phyloP scores from a whole-genome alignment of 2,329 filamentous ascomycete genomes.

The Pezicula carpinea region DNA sequence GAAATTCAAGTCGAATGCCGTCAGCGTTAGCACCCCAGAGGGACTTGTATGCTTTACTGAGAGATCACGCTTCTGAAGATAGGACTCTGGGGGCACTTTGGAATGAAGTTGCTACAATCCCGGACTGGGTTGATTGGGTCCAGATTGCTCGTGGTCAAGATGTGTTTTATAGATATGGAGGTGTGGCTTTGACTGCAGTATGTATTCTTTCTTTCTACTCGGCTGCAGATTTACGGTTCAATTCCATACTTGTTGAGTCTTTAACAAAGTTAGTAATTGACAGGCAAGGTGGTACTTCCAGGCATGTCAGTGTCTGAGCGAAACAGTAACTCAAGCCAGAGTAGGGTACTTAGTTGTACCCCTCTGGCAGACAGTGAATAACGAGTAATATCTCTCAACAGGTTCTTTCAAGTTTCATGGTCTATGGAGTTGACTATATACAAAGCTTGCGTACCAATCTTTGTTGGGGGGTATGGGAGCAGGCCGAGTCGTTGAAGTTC shows the following conservation, averaged over 20 bases:
- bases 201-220: constrained; percentile 10
- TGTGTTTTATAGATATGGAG: constrained; percentile 73
- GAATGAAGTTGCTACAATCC: constrained; percentile 61
- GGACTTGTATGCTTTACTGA: constrained; percentile 61
- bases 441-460: constrained; percentile 46
- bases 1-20: constrained; percentile 26
- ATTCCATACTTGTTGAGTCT: too few relatives aligned
- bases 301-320: too few relatives aligned
- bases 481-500: constrained; percentile 67
- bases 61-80: constrained; percentile 52
- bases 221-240: too few relatives aligned
- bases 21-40: constrained; percentile 34
- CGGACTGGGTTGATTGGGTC: constrained; percentile 73
- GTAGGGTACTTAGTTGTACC: too few relatives aligned
- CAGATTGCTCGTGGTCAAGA: constrained; percentile 71
- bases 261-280: too few relatives aligned
- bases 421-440: not conserved
- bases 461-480: constrained; percentile 68
- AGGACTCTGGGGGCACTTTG: constrained; percentile 53
- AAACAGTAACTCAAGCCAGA: too few relatives aligned
- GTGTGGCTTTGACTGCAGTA: constrained; percentile 56
- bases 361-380: too few relatives aligned
- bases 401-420: not conserved
- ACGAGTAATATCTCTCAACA: too few relatives aligned
- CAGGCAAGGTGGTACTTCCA: too few relatives aligned